These are phyloP conservation scores for Globomyces pollinis-pini DNA, from an alignment of 192 early-diverging fungal species.

Conservation along the genomic window DNA sequence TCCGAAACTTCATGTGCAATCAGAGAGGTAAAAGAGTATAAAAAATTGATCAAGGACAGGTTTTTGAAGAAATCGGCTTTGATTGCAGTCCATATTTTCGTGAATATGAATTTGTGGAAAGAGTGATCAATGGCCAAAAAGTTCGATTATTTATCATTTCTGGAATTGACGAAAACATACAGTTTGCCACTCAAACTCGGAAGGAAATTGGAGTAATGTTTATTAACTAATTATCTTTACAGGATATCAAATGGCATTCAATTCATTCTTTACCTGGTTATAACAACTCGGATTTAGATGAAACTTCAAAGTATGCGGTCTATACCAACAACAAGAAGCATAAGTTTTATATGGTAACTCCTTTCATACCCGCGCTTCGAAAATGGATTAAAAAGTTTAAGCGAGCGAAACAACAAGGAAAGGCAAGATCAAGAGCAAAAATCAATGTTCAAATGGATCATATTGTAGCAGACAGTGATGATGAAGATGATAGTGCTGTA, in stretches of 20 bases:
- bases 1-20: slow-evolving; percentile 77
- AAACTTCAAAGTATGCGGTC: slow-evolving; percentile 4
- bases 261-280: slow-evolving; percentile 28
- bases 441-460: slow-evolving; percentile 6
- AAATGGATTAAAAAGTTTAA: slow-evolving; percentile 37
- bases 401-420: slow-evolving; percentile 21
- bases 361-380: slow-evolving; percentile 28
- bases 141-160: slow-evolving; percentile 86
- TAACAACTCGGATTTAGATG: slow-evolving; percentile 15
- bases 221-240: too few relatives aligned
- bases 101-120: slow-evolving; percentile 79
- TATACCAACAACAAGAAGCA: slow-evolving; percentile 7
- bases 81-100: slow-evolving; percentile 59
- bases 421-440: slow-evolving; percentile 12
- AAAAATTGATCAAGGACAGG: slow-evolving; percentile 38
- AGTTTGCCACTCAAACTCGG: slow-evolving; percentile 75
- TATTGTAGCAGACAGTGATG: background rate
- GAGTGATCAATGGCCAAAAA: slow-evolving; percentile 82
- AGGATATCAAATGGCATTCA: slow-evolving; percentile 43
- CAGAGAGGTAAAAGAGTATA: slow-evolving; percentile 61
- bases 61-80: slow-evolving; percentile 92
- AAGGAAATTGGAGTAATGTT: slow-evolving; percentile 86
- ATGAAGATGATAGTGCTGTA: background rate
- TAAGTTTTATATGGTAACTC: slow-evolving; percentile 45
- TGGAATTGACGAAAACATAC: slow-evolving; percentile 72